Evolutionary conservation across 129 eudicot species (phyloP), one percentile per base, ranked within the genome.

Genomic region (Tagetes patula): DNA sequence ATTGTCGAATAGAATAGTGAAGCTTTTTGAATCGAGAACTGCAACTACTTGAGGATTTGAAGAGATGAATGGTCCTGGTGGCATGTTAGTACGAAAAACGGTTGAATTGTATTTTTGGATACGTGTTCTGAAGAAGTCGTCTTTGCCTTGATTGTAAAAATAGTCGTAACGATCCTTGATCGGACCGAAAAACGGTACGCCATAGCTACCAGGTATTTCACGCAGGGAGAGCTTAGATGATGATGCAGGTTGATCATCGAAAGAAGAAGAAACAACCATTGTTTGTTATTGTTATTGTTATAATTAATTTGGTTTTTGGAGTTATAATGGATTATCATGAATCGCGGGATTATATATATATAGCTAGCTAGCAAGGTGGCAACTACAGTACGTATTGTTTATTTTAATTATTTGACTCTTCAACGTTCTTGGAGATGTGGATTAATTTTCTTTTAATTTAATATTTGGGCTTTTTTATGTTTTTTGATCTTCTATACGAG

Each of bases 151-250:
- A 65, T 65, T 75, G 87, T 85, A 87, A 70, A 81, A 84, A 80
- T 72, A 90, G 61, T 85, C 89, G 14, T 67, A 73, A 0, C 94
- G 84, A 60, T 90, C 94, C 54, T 74, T 83, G 3, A 87, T 45
- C 0, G 94, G 64, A 8, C 96, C 96, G 74, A 90, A 49, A 27
- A 90, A 77, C 3, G 89, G 89, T 0, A 39, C 1, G 43, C 96
- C 96, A 47, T 85, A 90, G 62, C 37, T 53, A 11, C 96, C 94
- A 3, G 94, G 96, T 30, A 90, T 87, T 70, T 83, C 81, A 0
- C 73, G 77, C 8, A 83, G 10, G 1, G 91, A 58, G 47, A 83
- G 87, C 1, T 74, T 27, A 8, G 75, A 45, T 6, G 64, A 56
- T 1, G 84, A 5, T 63, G 73, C 13, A 41, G 34, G 60, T 54